Evolutionary conservation across 176 grass and related monocot genomes (phyloP).

Genomic region (Calamus simplicifolius): DNA sequence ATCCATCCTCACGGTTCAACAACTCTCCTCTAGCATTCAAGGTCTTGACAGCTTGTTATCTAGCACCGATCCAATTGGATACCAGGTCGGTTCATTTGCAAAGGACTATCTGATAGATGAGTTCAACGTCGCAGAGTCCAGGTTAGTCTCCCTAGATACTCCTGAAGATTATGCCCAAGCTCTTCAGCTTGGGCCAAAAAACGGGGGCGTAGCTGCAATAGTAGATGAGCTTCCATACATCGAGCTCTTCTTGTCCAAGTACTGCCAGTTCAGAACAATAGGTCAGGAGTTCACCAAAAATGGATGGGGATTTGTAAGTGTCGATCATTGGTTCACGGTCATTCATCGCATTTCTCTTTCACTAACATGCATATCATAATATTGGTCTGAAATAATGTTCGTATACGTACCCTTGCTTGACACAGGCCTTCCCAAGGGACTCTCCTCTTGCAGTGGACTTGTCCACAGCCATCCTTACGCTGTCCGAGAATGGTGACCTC

Average conservation of each 20-base stretch:
- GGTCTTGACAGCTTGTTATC: conserved; percentile 68
- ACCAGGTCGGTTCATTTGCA: conserved; percentile 79
- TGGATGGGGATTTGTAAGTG: conserved; percentile 96
- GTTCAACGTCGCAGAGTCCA: conserved; percentile 53
- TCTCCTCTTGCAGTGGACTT: conserved; percentile 73
- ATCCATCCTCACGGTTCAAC: conserved; percentile 91
- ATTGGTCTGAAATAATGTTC: background rate
- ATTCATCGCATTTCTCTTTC: too few species aligned
- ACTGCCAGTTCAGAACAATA: conserved; percentile 73
- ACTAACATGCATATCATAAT: too few species aligned
- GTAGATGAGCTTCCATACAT: conserved; percentile 90
- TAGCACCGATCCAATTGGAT: conserved; percentile 56
- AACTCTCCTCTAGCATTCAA: conserved; percentile 67
- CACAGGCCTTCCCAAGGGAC: conserved; percentile 86
- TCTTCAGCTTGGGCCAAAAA: conserved; percentile 57
- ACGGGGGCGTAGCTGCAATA: conserved; percentile 67
- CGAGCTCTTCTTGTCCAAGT: conserved; percentile 71
- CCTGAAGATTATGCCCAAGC: conserved; percentile 44
- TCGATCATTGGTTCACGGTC: too few species aligned
- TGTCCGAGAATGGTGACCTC: conserved; percentile 91
- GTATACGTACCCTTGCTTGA: conserved; percentile 8
- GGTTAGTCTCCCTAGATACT: conserved; percentile 34
- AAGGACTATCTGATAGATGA: conserved; percentile 76
- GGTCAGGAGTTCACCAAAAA: conserved; percentile 94
- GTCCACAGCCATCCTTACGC: conserved; percentile 82